Evolutionary conservation across 257 asterid genomes (phyloP).

Genomic region (Rauvolfia tetraphylla): DNA sequence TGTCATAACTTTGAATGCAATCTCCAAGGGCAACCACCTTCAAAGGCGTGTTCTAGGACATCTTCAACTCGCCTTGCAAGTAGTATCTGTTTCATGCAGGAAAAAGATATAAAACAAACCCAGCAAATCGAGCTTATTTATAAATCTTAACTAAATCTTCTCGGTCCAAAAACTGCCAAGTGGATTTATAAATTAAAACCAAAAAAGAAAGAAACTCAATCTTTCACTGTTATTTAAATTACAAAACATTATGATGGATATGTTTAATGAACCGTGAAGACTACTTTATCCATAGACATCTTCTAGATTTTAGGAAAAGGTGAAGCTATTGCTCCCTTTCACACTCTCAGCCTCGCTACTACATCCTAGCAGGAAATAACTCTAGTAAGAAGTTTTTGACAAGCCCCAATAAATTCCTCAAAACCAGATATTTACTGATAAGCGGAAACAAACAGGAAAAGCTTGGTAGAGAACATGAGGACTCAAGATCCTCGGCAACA

Average conservation of each 20-base stretch:
- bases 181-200: no score
- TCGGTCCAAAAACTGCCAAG: not conserved
- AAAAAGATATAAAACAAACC: conserved; percentile 5
- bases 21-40: conserved; percentile 96
- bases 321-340: not conserved
- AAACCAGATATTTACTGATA: not conserved
- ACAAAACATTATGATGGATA: not conserved
- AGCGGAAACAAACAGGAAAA: not conserved
- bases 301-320: not conserved
- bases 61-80: conserved; percentile 94
- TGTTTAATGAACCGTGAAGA: not conserved
- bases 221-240: not conserved
- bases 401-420: not conserved
- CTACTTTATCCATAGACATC: not conserved
- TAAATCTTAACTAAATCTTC: not conserved
- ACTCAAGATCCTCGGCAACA: not conserved
- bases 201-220: no score
- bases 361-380: not conserved
- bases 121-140: not conserved
- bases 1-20: conserved; percentile 66
- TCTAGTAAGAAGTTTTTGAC: not conserved
- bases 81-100: conserved; percentile 54
- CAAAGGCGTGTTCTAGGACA: conserved; percentile 93
- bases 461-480: not conserved
- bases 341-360: not conserved